A percentile compares a stretch with the other conserved stretches of the same genome.
Evolutionary conservation across 768 basidiomycete genomes (phyloP).

Genomic region (Dioszegia aurantiaca): DNA sequence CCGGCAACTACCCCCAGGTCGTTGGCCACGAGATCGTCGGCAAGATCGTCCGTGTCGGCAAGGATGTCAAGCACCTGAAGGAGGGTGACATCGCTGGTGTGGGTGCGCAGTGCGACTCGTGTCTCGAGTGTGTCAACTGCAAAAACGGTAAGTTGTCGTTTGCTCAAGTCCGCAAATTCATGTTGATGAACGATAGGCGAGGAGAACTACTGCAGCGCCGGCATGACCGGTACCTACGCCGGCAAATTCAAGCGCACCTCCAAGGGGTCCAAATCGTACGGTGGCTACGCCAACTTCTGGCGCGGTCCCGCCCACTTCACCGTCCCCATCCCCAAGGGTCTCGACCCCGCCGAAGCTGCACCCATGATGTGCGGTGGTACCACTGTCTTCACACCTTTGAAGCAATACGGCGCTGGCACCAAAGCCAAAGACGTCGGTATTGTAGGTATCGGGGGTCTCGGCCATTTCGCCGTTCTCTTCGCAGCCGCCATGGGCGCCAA

Average conservation of each 20-base stretch:
- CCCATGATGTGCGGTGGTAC: constrained; percentile 48
- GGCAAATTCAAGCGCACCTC: constrained; percentile 36
- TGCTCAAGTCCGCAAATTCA: not conserved
- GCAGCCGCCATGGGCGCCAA: constrained; percentile 62
- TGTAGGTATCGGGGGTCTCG: constrained; percentile 43
- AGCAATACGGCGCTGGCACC: constrained; percentile 41
- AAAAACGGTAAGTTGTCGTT: constrained; percentile 48
- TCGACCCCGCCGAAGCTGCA: constrained; percentile 55
- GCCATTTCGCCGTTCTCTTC: constrained; percentile 50
- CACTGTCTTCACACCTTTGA: constrained; percentile 44
- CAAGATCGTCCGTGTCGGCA: constrained; percentile 55
- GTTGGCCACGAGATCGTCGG: constrained; percentile 59
- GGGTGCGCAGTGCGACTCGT: constrained; percentile 59
- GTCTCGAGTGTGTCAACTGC: constrained; percentile 58
- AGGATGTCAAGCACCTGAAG: constrained; percentile 59
- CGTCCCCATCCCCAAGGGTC: constrained; percentile 66
- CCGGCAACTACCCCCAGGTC: constrained; percentile 31
- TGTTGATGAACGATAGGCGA: constrained; percentile 16
- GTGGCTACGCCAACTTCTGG: constrained; percentile 49
- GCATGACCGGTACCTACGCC: constrained; percentile 39
- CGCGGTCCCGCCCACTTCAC: constrained; percentile 56
- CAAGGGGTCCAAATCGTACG: constrained; percentile 39
- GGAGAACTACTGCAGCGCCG: constrained; percentile 30
- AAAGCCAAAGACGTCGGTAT: constrained; percentile 48
- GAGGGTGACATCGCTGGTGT: constrained; percentile 62